Percentiles rank a stretch among this genome's conserved stretches.
These are phyloP conservation scores for Coleophoma eucalyptorum DNA, from an alignment of 2,329 filamentous ascomycete species.

Conservation along the genomic window DNA sequence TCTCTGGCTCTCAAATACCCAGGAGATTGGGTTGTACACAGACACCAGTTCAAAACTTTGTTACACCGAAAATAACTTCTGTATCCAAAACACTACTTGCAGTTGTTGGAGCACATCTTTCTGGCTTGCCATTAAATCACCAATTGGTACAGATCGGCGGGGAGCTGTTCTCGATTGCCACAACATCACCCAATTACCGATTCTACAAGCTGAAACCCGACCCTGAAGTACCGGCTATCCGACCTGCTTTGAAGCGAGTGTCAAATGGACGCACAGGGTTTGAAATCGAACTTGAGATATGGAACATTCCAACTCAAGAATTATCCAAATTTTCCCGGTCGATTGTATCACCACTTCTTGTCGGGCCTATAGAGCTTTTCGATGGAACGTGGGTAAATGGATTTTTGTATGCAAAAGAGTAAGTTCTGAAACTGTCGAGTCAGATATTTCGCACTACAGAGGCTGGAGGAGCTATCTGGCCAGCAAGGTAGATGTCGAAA, in stretches of 20 bases:
- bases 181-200: constrained; percentile 26
- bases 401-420: constrained; percentile 31
- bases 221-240: constrained; percentile 13
- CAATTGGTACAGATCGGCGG: constrained; percentile 29
- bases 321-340: constrained; percentile 30
- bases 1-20: not conserved
- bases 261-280: constrained; percentile 14
- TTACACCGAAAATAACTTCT: no score
- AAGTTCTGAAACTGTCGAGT: not conserved
- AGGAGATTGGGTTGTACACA: no score
- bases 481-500: not conserved
- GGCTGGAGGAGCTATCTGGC: not conserved
- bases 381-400: constrained; percentile 31
- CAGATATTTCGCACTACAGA: not conserved
- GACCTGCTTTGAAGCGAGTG: constrained; percentile 30
- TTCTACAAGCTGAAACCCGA: constrained; percentile 22
- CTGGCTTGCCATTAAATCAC: constrained; percentile 30
- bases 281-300: constrained; percentile 31
- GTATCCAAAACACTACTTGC: no score
- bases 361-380: constrained; percentile 31
- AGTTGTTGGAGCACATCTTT: constrained; percentile 32
- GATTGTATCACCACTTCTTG: constrained; percentile 28
- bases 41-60: no score
- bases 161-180: constrained; percentile 17
- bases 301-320: constrained; percentile 26